Percentiles rank a stretch among this genome's conserved stretches.
Evolutionary conservation across 768 basidiomycete genomes (phyloP).

Genomic region (Tricholoma furcatifolium): DNA sequence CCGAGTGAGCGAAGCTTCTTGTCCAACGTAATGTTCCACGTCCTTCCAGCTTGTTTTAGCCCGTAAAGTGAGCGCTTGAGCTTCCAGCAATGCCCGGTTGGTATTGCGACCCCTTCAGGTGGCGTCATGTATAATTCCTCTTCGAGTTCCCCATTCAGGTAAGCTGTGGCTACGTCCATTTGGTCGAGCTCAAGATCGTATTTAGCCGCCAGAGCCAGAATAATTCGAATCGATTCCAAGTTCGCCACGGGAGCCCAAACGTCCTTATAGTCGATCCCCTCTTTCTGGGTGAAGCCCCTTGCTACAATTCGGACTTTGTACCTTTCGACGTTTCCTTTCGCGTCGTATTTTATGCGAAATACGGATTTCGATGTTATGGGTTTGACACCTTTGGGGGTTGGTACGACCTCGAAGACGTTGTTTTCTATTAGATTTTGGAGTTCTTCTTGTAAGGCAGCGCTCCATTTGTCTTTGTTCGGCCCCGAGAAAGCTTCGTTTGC

Average conservation of each 20-base stretch:
- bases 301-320: not conserved
- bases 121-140: not conserved
- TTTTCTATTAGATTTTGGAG: not conserved
- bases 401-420: not conserved
- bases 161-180: not conserved
- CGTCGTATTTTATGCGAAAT: not conserved
- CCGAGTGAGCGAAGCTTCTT: not conserved
- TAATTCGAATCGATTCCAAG: not conserved
- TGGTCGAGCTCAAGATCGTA: not conserved
- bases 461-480: not conserved
- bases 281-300: not conserved
- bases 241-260: not conserved
- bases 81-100: not conserved
- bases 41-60: not conserved
- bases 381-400: not conserved
- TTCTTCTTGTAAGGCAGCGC: not conserved
- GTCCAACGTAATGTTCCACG: not conserved
- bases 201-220: not conserved
- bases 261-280: not conserved
- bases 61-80: not conserved
- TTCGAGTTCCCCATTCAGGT: not conserved
- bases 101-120: not conserved
- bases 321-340: not conserved
- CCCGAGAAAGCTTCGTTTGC: not conserved
- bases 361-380: no score